Evolutionary conservation across 2,329 filamentous ascomycete genomes (phyloP).

Genomic region (Cordyceps javanica): DNA sequence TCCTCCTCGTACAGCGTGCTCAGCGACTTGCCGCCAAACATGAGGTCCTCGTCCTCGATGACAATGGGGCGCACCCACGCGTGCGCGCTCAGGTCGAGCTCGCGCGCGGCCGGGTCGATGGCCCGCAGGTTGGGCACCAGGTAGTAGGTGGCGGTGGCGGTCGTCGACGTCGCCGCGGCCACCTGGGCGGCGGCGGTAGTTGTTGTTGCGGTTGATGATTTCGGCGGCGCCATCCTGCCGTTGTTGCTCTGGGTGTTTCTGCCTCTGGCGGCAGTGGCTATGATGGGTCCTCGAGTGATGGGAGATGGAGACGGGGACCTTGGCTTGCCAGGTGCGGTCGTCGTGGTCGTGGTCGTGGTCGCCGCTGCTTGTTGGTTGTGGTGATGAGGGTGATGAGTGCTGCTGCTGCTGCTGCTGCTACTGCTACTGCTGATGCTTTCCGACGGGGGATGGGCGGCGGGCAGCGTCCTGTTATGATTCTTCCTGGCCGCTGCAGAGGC

Average conservation of each 20-base stretch:
- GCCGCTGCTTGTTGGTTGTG: too few species aligned
- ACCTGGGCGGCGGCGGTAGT: not conserved
- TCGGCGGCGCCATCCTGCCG: constrained; percentile 5
- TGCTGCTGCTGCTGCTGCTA: not conserved
- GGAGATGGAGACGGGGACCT: not conserved
- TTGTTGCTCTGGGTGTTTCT: not conserved
- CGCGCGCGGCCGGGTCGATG: constrained; percentile 26
- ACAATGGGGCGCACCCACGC: constrained; percentile 48
- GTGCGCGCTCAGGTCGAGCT: constrained; percentile 29
- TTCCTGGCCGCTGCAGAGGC: not conserved
- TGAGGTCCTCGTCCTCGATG: constrained; percentile 56
- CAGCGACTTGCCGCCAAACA: constrained; percentile 54
- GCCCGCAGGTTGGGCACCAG: constrained; percentile 28
- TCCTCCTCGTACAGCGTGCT: constrained; percentile 57
- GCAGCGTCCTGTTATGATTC: not conserved
- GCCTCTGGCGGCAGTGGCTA: not conserved
- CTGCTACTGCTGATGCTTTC: not conserved
- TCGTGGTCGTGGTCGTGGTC: not conserved
- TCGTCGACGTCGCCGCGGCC: too few species aligned
- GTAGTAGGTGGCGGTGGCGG: constrained; percentile 17
- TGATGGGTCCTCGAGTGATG: not conserved
- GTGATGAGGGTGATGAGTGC: not conserved
- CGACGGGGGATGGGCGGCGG: not conserved
- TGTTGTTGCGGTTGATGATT: too few species aligned
- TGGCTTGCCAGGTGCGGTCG: not conserved